Base-by-base conservation (phyloP, 2,329 filamentous ascomycete species). In the Phialocephala subalpina region DNA sequence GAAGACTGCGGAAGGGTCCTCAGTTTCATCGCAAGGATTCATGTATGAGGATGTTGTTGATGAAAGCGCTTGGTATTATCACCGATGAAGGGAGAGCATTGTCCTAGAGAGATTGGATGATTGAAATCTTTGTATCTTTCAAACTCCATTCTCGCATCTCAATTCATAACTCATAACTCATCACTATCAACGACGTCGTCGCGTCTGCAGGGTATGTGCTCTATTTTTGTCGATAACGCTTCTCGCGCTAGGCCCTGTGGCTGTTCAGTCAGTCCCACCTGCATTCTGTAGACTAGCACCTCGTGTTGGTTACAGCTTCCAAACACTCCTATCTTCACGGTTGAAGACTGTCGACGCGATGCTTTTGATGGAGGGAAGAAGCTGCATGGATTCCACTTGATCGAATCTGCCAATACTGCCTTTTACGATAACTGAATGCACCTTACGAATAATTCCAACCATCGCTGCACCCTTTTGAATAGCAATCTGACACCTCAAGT, bases 231-330 rank as follows among this genome's bases (percentile, higher is more conserved):
- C n/a, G n/a, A n/a, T n/a, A n/a, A n/a, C n/a, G n/a, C n/a, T n/a
- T n/a, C n/a, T n/a, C n/a, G n/a, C n/a, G n/a, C n/a, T n/a, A n/a
- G n/a, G n/a, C n/a, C n/a, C n/a, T n/a, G n/a, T n/a, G n/a, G n/a
- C n/a, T n/a, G n/a, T n/a, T n/a, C n/a, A n/a, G n/a, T n/a, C n/a
- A n/a, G n/a, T n/a, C n/a, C n/a, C n/a, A n/a, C n/a, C n/a, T n/a
- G n/a, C n/a, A n/a, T n/a, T n/a, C n/a, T n/a, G n/a, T n/a, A n/a
- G n/a, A n/a, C n/a, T n/a, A n/a, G n/a, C n/a, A 18, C 12, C 58
- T 65, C 36, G 52, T 61, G 58, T 58, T 60, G 52, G 64, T 62
- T 62, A 66, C 64, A 66, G 59, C 58, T 59, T 62, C 36, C 62
- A 57, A 20, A 55, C 59, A 53, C 38, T 45, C 64, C 49, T 14